phyloP scores from a whole-genome alignment of 2,329 filamentous ascomycete genomes.

The Xylaria multiplex region DNA sequence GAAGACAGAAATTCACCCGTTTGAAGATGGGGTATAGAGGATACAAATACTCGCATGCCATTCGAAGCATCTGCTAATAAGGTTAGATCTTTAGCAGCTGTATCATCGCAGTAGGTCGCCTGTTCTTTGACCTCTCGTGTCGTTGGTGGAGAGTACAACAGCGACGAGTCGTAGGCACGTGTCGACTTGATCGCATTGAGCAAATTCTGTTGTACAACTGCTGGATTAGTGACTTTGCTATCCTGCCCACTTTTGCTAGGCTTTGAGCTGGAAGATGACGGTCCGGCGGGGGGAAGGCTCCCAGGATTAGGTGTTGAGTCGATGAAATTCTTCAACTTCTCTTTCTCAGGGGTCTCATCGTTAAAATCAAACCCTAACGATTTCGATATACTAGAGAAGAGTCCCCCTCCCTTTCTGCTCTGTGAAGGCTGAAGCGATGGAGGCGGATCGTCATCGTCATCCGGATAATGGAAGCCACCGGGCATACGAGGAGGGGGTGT shows the following conservation, averaged over 20 bases:
- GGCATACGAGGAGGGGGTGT: slow-evolving; percentile 71
- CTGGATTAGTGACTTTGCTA: slow-evolving; percentile 68
- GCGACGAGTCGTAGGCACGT: slow-evolving; percentile 77
- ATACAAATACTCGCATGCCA: slow-evolving; percentile 78
- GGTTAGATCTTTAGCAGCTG: slow-evolving; percentile 75
- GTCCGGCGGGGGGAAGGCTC: slow-evolving; percentile 36
- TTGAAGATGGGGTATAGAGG: slow-evolving; percentile 58
- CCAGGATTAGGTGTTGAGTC: slow-evolving; percentile 44
- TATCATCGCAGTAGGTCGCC: slow-evolving; percentile 85
- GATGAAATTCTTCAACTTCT: slow-evolving; percentile 59
- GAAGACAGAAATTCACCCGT: slow-evolving; percentile 67
- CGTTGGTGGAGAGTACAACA: slow-evolving; percentile 76
- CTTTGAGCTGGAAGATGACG: slow-evolving; percentile 39
- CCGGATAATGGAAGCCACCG: slow-evolving; percentile 68
- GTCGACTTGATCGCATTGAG: slow-evolving; percentile 82
- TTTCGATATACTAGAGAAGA: slow-evolving; percentile 76
- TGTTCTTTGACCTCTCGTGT: slow-evolving; percentile 82
- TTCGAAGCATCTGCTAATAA: slow-evolving; percentile 76
- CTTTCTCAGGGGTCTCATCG: slow-evolving; percentile 56
- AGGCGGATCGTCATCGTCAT: slow-evolving; percentile 40
- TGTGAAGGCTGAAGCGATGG: slow-evolving; percentile 50
- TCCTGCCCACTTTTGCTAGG: slow-evolving; percentile 49
- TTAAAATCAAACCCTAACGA: slow-evolving; percentile 72
- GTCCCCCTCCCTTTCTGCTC: slow-evolving; percentile 60
- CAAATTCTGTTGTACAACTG: slow-evolving; percentile 74